Conservation (phyloP, 2,329 filamentous ascomycete genomes). For the Plenodomus lindquistii region DNA sequence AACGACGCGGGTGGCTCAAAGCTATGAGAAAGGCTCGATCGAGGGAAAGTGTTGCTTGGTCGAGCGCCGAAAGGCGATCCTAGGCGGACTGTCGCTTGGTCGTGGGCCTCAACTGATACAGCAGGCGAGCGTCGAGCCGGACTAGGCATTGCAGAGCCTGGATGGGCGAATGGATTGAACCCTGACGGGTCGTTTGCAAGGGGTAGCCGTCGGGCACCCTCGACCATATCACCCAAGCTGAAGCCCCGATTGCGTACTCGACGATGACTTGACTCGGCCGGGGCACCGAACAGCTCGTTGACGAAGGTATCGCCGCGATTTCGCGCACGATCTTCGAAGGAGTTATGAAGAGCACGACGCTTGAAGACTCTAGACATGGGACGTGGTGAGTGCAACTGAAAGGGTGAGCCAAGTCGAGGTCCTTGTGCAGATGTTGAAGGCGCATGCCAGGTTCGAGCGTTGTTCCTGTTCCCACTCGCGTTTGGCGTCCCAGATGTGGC, state of each 20-base stretch:
- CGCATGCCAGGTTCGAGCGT: slow-evolving; percentile 41
- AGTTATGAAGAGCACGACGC: slow-evolving; percentile 60
- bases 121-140: slow-evolving; percentile 25
- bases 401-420: slow-evolving; percentile 54
- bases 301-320: slow-evolving; percentile 47
- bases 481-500: slow-evolving; percentile 35
- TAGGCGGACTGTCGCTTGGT: slow-evolving; percentile 50
- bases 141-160: slow-evolving; percentile 27
- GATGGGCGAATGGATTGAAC: slow-evolving; percentile 35
- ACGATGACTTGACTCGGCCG: slow-evolving; percentile 56
- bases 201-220: slow-evolving; percentile 55
- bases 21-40: slow-evolving; percentile 44
- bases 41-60: slow-evolving; percentile 53
- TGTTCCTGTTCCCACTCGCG: slow-evolving; percentile 29
- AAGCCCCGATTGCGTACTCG: slow-evolving; percentile 65
- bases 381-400: slow-evolving; percentile 57
- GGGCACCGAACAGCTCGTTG: slow-evolving; percentile 51
- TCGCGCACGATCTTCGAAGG: slow-evolving; percentile 53
- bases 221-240: slow-evolving; percentile 61
- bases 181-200: slow-evolving; percentile 54
- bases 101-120: slow-evolving; percentile 21
- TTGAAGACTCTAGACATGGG: slow-evolving; percentile 59
- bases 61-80: slow-evolving; percentile 53
- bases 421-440: slow-evolving; percentile 25
- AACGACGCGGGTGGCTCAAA: slow-evolving; percentile 46